Percentiles rank a stretch among this genome's conserved stretches.
phyloP scores from a whole-genome alignment of 495 filamentous ascomycete species.

The Xylaria acuta region DNA sequence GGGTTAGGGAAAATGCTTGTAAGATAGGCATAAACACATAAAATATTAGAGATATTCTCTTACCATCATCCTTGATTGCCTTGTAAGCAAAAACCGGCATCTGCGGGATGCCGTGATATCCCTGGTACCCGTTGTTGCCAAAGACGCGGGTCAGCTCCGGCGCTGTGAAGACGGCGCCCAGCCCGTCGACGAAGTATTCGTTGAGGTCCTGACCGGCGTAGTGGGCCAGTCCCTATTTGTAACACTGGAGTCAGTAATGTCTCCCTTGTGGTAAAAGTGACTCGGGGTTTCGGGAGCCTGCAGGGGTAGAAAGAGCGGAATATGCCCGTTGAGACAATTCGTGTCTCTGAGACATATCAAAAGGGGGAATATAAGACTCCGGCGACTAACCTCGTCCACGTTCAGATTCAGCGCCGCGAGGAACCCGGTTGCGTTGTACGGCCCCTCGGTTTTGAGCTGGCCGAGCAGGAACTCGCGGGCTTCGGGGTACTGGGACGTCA shows the following conservation, averaged over 20 bases:
- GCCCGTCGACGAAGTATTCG: slow-evolving; percentile 8
- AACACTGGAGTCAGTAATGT: no score
- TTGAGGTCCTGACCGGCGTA: not conserved
- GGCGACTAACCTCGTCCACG: not conserved
- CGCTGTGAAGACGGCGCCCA: not conserved
- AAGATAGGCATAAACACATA: not conserved
- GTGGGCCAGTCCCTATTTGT: not conserved
- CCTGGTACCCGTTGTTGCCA: not conserved
- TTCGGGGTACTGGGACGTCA: not conserved
- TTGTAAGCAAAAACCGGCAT: not conserved
- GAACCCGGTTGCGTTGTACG: slow-evolving; percentile 1
- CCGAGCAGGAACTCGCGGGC: not conserved
- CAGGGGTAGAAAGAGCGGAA: no score
- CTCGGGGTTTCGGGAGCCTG: no score
- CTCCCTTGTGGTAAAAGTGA: no score
- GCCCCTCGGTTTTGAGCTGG: not conserved
- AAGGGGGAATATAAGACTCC: no score
- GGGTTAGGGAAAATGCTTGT: no score
- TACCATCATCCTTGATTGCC: not conserved
- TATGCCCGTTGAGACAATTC: no score
- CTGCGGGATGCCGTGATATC: not conserved
- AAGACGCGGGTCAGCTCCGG: not conserved
- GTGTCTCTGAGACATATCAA: no score
- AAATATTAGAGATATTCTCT: not conserved
- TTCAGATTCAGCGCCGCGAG: not conserved